Base-by-base conservation (phyloP, 371 early-diverging fungal genomes). In the Mortierella sp. region DNA sequence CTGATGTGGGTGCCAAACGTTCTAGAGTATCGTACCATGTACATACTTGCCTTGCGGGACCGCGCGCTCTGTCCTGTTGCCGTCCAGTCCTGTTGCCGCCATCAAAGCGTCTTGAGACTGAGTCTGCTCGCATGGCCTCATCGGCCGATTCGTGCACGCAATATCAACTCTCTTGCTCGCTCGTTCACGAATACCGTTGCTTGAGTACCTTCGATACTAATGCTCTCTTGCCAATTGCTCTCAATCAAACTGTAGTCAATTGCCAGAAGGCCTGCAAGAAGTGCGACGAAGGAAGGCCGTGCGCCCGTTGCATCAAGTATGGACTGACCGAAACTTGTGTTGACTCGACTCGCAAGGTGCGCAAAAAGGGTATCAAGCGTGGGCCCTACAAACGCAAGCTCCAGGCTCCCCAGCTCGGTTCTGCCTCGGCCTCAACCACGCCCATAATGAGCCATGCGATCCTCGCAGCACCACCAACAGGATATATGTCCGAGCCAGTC, bases 261-360 rank as follows among this genome's bases (percentile, higher is more conserved):
- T 97, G 97, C 71, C 93, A 95, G 82, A 91, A 91, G 72, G 94
- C 96, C 0, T 96, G 97, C 83, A 96, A 96, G 81, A 96, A 95
- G 75, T 96, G 97, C 75, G 95, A 94, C 76, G 91, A 95, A 58
- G 89, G 86, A 25, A 84, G 97, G 65, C 97, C 97, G 19, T 96
- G 97, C 81, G 84, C 85, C 62, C 90, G 97, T 23, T 96, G 97
- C 66, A 75, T 92, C 64, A 91, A 90, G 63, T 88, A 92, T 65
- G 90, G 88, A 43, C 80, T 95, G 53, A 83, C 84, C 0, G 91
- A 89, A 9, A 83, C 92, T 0, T 96, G 97, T 72, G 85, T 89
- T 0, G 90, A 93, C 74, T 94, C 94, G 1, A 86, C 87, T 26
- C 86, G 97, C 48, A 96, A 96, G 82, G 91, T 90, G 47, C 88